Percentiles rank a stretch among this genome's conserved stretches.
phyloP scores from a whole-genome alignment of 2,329 filamentous ascomycete species.

The Curvularia hawaiiensis region DNA sequence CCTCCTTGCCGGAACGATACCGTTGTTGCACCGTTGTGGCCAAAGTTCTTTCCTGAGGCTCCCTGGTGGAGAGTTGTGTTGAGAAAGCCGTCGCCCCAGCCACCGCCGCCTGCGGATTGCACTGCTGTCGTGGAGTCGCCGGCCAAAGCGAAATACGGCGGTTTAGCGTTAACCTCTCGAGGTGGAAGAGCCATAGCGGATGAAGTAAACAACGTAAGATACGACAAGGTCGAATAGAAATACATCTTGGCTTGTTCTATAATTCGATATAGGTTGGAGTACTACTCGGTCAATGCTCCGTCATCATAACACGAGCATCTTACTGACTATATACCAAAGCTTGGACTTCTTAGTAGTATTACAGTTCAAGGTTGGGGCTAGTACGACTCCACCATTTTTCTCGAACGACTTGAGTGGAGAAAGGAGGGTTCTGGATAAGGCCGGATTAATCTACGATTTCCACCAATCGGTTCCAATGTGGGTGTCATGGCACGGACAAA shows the following conservation, averaged over 20 bases:
- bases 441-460: constrained; percentile 6
- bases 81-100: constrained; percentile 64
- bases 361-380: not conserved
- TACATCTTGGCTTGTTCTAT: constrained; percentile 5
- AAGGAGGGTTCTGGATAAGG: not conserved
- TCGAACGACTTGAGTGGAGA: not conserved
- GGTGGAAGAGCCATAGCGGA: constrained; percentile 6
- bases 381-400: not conserved
- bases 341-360: not conserved
- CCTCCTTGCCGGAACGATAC: constrained; percentile 59
- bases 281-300: not conserved
- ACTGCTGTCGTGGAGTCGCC: constrained; percentile 47
- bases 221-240: constrained; percentile 2
- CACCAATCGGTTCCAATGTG: constrained; percentile 15
- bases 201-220: constrained; percentile 3
- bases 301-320: not conserved
- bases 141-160: constrained; percentile 40
- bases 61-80: constrained; percentile 51
- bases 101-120: constrained; percentile 38
- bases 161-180: constrained; percentile 8
- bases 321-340: not conserved
- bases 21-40: constrained; percentile 59
- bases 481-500: constrained; percentile 1
- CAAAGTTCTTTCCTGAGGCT: constrained; percentile 61
- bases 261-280: not conserved